These are phyloP conservation scores for Phialophora verrucosa DNA, from an alignment of 2,329 filamentous ascomycete species.

Conservation along the genomic window DNA sequence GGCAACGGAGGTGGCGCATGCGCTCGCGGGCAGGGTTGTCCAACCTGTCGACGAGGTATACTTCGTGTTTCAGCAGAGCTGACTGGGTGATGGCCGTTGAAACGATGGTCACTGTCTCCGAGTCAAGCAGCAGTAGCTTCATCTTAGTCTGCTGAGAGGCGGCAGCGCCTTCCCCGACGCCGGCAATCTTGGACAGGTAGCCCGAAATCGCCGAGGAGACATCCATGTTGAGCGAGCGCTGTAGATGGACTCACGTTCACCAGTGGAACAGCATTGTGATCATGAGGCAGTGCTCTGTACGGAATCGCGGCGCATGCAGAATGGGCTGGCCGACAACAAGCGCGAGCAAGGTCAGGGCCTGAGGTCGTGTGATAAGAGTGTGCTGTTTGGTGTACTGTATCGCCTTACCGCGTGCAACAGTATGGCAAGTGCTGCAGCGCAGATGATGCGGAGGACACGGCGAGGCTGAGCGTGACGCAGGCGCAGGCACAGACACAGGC, in stretches of 20 bases:
- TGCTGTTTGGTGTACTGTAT: neutral
- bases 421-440: neutral
- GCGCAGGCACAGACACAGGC: neutral
- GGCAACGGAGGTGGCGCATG: constrained; percentile 94
- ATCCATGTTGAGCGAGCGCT: constrained; percentile 69
- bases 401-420: neutral
- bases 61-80: constrained; percentile 89
- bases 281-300: neutral
- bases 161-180: constrained; percentile 72
- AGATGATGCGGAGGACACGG: neutral
- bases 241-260: neutral
- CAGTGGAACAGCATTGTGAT: constrained; percentile 1
- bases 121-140: constrained; percentile 95
- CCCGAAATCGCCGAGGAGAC: constrained; percentile 89
- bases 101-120: constrained; percentile 89
- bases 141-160: constrained; percentile 79
- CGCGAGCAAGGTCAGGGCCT: neutral
- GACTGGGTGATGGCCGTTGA: constrained; percentile 97
- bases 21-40: constrained; percentile 91
- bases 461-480: neutral
- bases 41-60: constrained; percentile 95
- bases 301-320: neutral
- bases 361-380: neutral
- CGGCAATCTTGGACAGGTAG: constrained; percentile 96
- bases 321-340: neutral